These are phyloP conservation scores for Venustampulla echinocandica DNA, from an alignment of 495 filamentous ascomycete species.

Conservation along the genomic window DNA sequence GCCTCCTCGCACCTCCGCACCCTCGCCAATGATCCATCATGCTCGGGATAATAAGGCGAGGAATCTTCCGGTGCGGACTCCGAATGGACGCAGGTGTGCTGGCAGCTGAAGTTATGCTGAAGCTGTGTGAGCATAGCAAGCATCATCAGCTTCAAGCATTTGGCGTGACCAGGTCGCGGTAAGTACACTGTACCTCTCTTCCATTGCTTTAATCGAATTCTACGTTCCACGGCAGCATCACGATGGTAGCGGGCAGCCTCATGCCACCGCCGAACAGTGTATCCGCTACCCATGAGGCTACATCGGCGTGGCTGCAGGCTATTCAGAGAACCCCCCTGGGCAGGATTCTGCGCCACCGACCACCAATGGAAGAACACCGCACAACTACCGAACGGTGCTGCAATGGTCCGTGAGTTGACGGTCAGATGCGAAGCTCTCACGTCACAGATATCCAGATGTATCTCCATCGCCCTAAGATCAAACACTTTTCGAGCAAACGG, in stretches of 20 bases:
- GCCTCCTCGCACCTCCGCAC: too few relatives aligned
- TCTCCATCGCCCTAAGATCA: conserved; percentile 18
- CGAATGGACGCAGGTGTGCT: conserved; percentile 5
- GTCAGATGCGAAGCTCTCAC: conserved; percentile 18
- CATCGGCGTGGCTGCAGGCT: conserved; percentile 12
- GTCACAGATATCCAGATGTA: conserved; percentile 17
- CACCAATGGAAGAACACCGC: too few relatives aligned
- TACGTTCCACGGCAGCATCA: conserved; percentile 19
- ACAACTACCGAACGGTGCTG: conserved; percentile 22
- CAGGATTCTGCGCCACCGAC: too few relatives aligned
- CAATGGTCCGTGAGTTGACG: conserved; percentile 21
- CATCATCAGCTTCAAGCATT: too few relatives aligned
- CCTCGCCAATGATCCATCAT: too few relatives aligned
- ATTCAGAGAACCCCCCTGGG: conserved; percentile 12
- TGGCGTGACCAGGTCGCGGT: not conserved
- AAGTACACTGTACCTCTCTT: conserved; percentile 14
- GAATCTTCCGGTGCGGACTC: conserved; percentile 8
- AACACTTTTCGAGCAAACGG: conserved; percentile 16
- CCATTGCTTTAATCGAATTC: conserved; percentile 18
- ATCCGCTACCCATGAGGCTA: conserved; percentile 12
- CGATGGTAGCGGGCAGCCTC: conserved; percentile 19
- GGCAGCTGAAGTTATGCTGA: conserved; percentile 3
- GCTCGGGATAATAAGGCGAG: not conserved
- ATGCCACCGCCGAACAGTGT: not conserved
- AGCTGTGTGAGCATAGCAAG: not conserved